phyloP scores from a whole-genome alignment of 495 filamentous ascomycete genomes.

The Cercophora newfieldiana region DNA sequence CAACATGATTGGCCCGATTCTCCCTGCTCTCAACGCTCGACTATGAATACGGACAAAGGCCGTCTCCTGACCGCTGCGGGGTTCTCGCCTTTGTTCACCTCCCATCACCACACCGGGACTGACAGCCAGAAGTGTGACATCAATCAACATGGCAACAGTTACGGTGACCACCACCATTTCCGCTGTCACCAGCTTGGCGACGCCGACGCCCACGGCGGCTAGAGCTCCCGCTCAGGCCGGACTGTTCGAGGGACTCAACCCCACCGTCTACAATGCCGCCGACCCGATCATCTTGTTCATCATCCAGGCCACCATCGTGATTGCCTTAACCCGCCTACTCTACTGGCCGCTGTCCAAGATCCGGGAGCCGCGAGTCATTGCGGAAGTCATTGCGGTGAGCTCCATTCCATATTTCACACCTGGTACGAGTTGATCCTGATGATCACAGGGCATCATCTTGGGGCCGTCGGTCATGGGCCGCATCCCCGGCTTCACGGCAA shows the following conservation, averaged over 20 bases:
- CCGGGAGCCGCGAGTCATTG: conserved; percentile 86
- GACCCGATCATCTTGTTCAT: conserved; percentile 90
- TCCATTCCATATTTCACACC: not conserved
- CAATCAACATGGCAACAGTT: conserved; percentile 10
- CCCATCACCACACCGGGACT: too few relatives aligned
- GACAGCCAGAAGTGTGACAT: not conserved
- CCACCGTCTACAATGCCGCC: conserved; percentile 66
- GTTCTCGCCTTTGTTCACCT: not conserved
- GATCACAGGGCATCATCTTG: conserved; percentile 66
- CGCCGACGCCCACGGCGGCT: not conserved
- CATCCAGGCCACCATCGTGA: conserved; percentile 86
- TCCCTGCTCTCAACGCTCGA: not conserved
- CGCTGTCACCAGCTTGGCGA: not conserved
- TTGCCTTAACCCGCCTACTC: conserved; percentile 78
- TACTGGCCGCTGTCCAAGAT: conserved; percentile 74
- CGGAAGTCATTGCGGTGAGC: conserved; percentile 73
- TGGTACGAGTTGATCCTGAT: not conserved
- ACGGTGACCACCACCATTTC: conserved; percentile 14
- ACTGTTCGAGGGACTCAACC: conserved; percentile 58
- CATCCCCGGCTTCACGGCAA: conserved; percentile 70
- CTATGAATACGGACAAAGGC: not conserved
- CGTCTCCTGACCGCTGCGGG: not conserved
- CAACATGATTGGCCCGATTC: not conserved
- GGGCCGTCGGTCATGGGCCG: conserved; percentile 81
- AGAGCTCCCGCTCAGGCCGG: conserved; percentile 24